Conservation (phyloP, 2,329 filamentous ascomycete species). For the Conoideocrella luteorostrata region DNA sequence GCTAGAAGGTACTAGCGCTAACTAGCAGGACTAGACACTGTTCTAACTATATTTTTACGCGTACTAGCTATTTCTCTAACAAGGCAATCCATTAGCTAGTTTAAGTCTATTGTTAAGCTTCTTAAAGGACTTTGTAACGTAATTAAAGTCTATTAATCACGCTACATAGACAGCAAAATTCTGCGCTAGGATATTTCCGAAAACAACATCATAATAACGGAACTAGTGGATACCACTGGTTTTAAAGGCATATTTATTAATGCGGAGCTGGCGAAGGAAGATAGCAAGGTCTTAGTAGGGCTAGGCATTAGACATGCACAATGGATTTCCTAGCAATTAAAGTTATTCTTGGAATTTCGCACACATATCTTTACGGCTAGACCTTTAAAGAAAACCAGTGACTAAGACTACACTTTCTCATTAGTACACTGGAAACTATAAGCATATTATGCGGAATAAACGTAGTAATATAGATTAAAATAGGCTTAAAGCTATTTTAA, state of each 20-base stretch:
- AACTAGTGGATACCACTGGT: neutral
- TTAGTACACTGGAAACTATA: neutral
- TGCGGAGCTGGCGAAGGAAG: neutral
- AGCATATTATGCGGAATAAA: neutral
- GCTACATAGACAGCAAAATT: neutral
- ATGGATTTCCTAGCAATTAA: too few relatives aligned
- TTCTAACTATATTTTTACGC: too few relatives aligned
- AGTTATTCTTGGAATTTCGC: too few relatives aligned
- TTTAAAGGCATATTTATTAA: neutral
- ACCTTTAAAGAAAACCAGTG: neutral
- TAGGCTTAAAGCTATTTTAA: neutral
- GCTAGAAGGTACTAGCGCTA: too few relatives aligned
- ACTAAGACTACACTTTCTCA: neutral
- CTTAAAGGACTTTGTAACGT: neutral
- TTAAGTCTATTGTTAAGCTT: neutral
- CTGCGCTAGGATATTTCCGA: neutral
- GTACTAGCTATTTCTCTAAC: too few relatives aligned
- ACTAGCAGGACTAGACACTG: too few relatives aligned
- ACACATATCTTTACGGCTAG: too few relatives aligned
- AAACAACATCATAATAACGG: neutral
- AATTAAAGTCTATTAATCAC: neutral
- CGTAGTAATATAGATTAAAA: neutral
- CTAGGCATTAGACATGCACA: too few relatives aligned
- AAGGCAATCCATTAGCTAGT: neutral
- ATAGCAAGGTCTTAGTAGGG: too few relatives aligned